Conservation (phyloP, 129 eudicot genomes). For the Ambrosia trifida region DNA sequence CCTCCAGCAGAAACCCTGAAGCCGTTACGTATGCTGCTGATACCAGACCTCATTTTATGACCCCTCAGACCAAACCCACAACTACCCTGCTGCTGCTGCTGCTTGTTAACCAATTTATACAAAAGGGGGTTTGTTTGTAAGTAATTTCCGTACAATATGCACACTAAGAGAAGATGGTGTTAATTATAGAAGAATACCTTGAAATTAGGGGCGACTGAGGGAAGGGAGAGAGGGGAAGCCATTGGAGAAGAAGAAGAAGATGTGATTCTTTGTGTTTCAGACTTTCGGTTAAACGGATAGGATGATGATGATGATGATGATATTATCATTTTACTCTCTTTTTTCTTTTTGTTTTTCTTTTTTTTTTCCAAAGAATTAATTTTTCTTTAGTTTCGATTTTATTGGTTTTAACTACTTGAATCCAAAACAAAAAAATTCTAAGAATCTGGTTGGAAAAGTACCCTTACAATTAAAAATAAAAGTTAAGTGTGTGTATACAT, state of each 20-base stretch:
- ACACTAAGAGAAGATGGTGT: background rate
- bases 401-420: too few species aligned
- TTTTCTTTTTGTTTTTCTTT: too few species aligned
- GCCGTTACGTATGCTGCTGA: slow-evolving; percentile 29
- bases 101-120: background rate
- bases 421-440: too few species aligned
- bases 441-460: too few species aligned
- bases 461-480: too few species aligned
- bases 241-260: slow-evolving; percentile 16
- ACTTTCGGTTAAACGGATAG: slow-evolving; percentile 14
- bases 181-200: background rate
- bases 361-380: too few species aligned
- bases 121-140: background rate
- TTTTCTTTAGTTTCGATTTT: too few species aligned
- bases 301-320: too few species aligned
- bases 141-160: too few species aligned
- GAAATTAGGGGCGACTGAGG: slow-evolving; percentile 25
- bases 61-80: slow-evolving; percentile 26
- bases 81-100: slow-evolving; percentile 20
- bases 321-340: too few species aligned
- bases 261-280: slow-evolving; percentile 17
- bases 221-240: slow-evolving; percentile 38
- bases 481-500: too few species aligned
- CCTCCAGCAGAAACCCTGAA: slow-evolving; percentile 38
- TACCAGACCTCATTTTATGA: slow-evolving; percentile 4